Percentiles rank a stretch among this genome's conserved stretches.
These are phyloP conservation scores for Tetracentron sinense DNA, from an alignment of 164 flowering plant species.

Conservation along the genomic window DNA sequence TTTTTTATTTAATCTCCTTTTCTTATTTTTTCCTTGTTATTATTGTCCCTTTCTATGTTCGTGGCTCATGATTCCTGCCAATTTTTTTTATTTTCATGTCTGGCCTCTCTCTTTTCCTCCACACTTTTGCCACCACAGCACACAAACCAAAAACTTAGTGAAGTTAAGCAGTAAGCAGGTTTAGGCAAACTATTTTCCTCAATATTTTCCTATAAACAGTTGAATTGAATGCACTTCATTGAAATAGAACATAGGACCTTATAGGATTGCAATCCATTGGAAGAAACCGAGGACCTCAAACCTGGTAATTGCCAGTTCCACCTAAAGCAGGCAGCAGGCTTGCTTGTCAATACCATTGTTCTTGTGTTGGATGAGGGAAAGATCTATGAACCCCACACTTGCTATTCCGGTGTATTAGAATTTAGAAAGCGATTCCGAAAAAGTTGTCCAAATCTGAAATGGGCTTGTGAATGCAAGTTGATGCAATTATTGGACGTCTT, in stretches of 20 bases:
- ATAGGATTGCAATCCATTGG: no score
- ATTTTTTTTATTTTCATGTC: no score
- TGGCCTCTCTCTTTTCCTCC: no score
- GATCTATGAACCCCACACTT: neutral
- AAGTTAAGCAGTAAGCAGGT: neutral
- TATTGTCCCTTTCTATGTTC: no score
- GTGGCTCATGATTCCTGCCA: no score
- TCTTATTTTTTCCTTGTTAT: neutral
- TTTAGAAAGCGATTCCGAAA: neutral
- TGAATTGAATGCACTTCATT: no score
- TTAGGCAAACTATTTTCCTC: neutral
- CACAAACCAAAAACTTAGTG: neutral
- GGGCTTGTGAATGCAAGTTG: constrained; percentile 5
- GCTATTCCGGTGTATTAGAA: neutral
- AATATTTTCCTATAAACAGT: neutral
- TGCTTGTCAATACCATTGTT: neutral
- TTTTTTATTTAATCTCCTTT: no score
- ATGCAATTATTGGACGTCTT: constrained; percentile 6
- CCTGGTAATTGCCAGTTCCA: neutral
- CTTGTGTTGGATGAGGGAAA: neutral
- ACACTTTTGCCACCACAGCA: no score
- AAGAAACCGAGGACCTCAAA: neutral
- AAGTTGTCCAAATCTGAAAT: constrained; percentile 1
- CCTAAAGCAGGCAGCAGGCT: neutral
- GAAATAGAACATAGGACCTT: neutral